phyloP scores from a whole-genome alignment of 2,329 filamentous ascomycete genomes.

The Zasmidium angulare region DNA sequence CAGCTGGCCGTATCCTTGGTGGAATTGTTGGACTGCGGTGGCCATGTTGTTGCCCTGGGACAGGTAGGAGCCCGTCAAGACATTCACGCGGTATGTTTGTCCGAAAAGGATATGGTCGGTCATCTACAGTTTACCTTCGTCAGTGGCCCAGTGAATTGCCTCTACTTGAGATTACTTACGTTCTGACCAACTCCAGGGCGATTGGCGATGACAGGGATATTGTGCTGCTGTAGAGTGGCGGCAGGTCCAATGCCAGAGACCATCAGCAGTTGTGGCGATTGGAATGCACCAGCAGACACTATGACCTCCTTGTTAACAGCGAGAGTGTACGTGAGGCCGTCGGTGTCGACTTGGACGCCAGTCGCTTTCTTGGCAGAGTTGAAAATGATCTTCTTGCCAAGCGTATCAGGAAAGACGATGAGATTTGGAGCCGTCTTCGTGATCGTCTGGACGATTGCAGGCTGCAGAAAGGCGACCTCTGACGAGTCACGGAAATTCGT shows the following conservation, averaged over 20 bases:
- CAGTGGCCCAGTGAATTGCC: too few relatives aligned
- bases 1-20: conserved; percentile 5
- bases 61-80: conserved; percentile 7
- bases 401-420: conserved; percentile 34
- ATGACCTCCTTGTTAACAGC: conserved; percentile 44
- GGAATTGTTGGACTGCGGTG: conserved; percentile 13
- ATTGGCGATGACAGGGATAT: conserved; percentile 31
- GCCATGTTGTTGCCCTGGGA: conserved; percentile 15
- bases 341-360: conserved; percentile 28
- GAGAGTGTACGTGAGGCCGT: conserved; percentile 22
- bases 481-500: conserved; percentile 18
- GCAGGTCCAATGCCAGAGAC: conserved; percentile 33
- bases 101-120: conserved; percentile 40
- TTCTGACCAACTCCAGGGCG: conserved; percentile 33
- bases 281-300: conserved; percentile 43
- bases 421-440: conserved; percentile 23
- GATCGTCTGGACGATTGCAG: conserved; percentile 19
- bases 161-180: neutral
- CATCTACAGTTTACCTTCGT: neutral
- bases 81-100: conserved; percentile 16
- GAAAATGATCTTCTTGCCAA: conserved; percentile 37
- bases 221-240: conserved; percentile 31
- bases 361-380: conserved; percentile 30
- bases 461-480: conserved; percentile 29
- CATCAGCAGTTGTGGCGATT: conserved; percentile 41